These are phyloP conservation scores for Beauveria asiatica DNA, from an alignment of 2,329 filamentous ascomycete species.

Conservation along the genomic window DNA sequence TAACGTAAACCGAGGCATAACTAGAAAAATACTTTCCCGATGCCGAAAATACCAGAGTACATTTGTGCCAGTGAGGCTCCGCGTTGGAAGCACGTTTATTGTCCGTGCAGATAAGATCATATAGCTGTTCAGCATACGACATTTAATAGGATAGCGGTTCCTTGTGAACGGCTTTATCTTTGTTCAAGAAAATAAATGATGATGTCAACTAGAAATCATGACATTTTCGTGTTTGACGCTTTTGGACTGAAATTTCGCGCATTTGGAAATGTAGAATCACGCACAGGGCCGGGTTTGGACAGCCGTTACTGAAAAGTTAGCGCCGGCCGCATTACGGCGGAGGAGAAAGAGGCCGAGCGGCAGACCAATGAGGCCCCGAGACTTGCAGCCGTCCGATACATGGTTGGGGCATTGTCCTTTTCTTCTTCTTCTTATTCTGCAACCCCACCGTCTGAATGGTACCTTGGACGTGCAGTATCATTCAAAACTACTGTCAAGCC, in stretches of 20 bases:
- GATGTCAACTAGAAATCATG: no score
- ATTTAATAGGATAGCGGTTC: no score
- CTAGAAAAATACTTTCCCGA: no score
- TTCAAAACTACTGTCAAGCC: no score
- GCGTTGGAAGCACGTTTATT: not conserved
- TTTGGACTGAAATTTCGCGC: not conserved
- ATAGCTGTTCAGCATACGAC: no score
- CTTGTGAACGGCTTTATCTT: no score
- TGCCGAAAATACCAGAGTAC: no score
- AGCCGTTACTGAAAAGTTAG: not conserved
- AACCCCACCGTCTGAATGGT: not conserved
- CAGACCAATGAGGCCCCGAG: not conserved
- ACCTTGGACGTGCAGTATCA: not conserved
- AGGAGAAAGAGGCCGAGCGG: not conserved
- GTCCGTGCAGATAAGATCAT: no score
- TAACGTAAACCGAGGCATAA: not conserved
- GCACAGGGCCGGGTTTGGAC: not conserved
- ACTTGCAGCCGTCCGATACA: not conserved
- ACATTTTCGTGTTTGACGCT: no score
- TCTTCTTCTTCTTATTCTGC: not conserved
- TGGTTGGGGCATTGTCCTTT: not conserved
- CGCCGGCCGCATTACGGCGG: conserved; percentile 5
- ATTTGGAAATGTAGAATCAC: not conserved
- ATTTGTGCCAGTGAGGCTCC: not conserved
- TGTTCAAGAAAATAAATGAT: no score